These are phyloP conservation scores for Microcos paniculata DNA, from an alignment of 345 rosid species.

Conservation along the genomic window DNA sequence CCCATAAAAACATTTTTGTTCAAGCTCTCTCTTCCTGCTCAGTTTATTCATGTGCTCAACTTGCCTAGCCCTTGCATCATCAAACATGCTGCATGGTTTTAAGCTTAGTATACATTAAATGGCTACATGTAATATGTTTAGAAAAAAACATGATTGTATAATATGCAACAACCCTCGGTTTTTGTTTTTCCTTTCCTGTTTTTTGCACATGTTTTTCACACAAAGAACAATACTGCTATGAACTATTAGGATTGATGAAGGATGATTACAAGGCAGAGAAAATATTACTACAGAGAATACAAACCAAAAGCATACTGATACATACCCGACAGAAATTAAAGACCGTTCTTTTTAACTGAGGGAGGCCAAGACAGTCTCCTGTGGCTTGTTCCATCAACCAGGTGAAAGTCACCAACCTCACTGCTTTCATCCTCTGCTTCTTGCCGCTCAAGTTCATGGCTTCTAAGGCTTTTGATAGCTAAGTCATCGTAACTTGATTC, in stretches of 20 bases:
- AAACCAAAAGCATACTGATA: background rate
- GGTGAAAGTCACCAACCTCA: slow-evolving; percentile 36
- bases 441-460: slow-evolving; percentile 38
- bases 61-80: no score
- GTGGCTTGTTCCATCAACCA: slow-evolving; percentile 44
- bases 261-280: background rate
- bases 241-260: background rate
- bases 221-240: background rate
- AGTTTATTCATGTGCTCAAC: no score
- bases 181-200: background rate
- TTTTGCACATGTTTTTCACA: background rate
- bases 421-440: slow-evolving; percentile 46
- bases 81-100: no score
- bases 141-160: no score
- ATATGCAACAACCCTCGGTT: background rate
- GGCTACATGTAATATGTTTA: no score
- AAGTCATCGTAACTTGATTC: slow-evolving; percentile 70
- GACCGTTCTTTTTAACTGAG: slow-evolving; percentile 37
- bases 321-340: background rate
- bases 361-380: slow-evolving; percentile 96
- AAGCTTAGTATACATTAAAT: no score
- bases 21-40: no score
- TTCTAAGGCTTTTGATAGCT: slow-evolving; percentile 38
- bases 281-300: background rate
- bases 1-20: no score